These are phyloP conservation scores for Coccomyxa sp. DNA, from an alignment of 139 green algal species.

Conservation along the genomic window DNA sequence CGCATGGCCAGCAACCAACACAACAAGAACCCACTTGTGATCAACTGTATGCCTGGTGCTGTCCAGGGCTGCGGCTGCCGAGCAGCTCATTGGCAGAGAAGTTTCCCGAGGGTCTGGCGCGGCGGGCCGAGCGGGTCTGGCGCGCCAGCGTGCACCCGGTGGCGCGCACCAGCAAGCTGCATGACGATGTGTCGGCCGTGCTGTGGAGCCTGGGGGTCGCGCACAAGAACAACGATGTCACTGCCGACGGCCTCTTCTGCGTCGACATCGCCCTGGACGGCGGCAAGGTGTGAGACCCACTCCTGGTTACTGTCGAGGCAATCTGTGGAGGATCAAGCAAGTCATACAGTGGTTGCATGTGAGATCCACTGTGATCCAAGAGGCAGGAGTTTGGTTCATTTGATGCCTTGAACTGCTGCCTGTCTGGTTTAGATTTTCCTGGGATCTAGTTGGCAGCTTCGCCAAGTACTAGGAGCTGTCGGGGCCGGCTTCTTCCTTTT, in stretches of 20 bases:
- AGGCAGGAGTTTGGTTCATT: too few species aligned
- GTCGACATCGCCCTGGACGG: conserved; percentile 28
- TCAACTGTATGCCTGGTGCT: too few species aligned
- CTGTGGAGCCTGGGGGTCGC: conserved; percentile 25
- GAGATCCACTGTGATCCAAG: too few species aligned
- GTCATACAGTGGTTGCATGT: too few species aligned
- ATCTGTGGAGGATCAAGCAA: too few species aligned
- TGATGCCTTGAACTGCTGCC: too few species aligned
- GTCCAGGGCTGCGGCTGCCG: neutral
- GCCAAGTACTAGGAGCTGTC: too few species aligned
- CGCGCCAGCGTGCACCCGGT: neutral
- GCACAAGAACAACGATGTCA: conserved; percentile 20
- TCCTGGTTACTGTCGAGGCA: neutral
- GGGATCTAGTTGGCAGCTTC: too few species aligned
- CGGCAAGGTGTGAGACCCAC: neutral
- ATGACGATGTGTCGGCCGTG: conserved; percentile 15
- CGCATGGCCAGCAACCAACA: too few species aligned
- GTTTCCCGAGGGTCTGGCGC: neutral
- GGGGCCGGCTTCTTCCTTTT: too few species aligned
- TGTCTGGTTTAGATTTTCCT: too few species aligned
- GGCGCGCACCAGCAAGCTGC: conserved; percentile 10
- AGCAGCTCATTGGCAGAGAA: neutral
- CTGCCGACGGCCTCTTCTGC: conserved; percentile 20
- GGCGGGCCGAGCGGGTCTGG: neutral
- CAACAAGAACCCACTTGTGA: too few species aligned